Evolutionary conservation across 768 basidiomycete species (phyloP).

Genomic region (Zangia roseola): DNA sequence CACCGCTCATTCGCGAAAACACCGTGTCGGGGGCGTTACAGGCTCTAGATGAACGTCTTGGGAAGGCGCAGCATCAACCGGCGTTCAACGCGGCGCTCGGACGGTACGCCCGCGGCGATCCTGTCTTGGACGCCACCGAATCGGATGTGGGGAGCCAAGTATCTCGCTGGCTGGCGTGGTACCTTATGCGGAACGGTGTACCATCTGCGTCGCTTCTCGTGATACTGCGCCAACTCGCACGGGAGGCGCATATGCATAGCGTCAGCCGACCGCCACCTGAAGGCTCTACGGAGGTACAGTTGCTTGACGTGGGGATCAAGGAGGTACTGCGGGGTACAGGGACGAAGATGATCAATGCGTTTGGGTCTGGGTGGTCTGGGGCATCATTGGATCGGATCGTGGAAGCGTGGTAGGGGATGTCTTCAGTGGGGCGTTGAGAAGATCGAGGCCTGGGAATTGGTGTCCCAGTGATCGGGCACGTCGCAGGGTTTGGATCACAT

Average conservation of each 20-base stretch:
- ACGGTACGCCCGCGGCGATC: constrained; percentile 57
- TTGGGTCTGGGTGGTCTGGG: constrained; percentile 74
- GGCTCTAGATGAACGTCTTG: constrained; percentile 58
- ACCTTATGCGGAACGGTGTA: constrained; percentile 65
- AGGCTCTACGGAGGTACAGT: constrained; percentile 41
- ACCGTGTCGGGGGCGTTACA: constrained; percentile 66
- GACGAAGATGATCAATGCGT: constrained; percentile 67
- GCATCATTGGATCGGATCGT: constrained; percentile 67
- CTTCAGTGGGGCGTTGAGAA: background rate
- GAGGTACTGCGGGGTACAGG: constrained; percentile 88
- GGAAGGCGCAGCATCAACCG: constrained; percentile 33
- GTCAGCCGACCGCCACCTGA: constrained; percentile 47
- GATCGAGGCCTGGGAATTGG: too few relatives aligned
- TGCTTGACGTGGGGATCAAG: constrained; percentile 62
- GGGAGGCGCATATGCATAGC: constrained; percentile 61
- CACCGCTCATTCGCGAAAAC: constrained; percentile 69
- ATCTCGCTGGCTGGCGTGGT: constrained; percentile 60
- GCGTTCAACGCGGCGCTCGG: constrained; percentile 36
- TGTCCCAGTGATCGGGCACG: too few relatives aligned
- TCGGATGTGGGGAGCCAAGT: constrained; percentile 12
- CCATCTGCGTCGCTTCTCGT: constrained; percentile 68
- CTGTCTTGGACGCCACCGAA: constrained; percentile 28
- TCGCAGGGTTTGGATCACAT: too few relatives aligned
- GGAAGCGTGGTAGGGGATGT: constrained; percentile 46
- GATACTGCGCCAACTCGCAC: constrained; percentile 59